A percentile compares a stretch with the other conserved stretches of the same genome.
phyloP scores from a whole-genome alignment of 441 rosid genomes.

The Oxalis stricta region DNA sequence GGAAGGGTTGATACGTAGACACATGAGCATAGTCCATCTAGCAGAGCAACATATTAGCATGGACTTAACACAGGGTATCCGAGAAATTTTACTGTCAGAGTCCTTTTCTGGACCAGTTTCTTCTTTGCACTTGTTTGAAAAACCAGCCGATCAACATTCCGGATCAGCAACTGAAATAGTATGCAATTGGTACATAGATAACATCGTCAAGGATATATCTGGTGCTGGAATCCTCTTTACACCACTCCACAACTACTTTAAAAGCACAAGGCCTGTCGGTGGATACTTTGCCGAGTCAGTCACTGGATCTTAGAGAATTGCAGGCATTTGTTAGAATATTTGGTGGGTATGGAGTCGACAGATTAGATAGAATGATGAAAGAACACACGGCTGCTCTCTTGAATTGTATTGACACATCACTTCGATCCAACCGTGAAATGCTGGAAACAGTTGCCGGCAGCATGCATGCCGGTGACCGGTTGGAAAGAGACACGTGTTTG shows the following conservation, averaged over 20 bases:
- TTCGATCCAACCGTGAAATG: slow-evolving; percentile 79
- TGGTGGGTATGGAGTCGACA: slow-evolving; percentile 94
- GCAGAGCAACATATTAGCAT: slow-evolving; percentile 99
- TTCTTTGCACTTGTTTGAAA: slow-evolving; percentile 68
- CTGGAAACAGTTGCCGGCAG: slow-evolving; percentile 80
- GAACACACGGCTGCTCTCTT: slow-evolving; percentile 92
- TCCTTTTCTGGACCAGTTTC: slow-evolving; percentile 88
- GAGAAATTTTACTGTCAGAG: slow-evolving; percentile 82
- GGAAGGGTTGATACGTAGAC: slow-evolving; percentile 76
- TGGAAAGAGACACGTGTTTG: slow-evolving; percentile 61
- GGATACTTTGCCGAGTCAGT: slow-evolving; percentile 99
- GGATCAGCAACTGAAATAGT: slow-evolving; percentile 89
- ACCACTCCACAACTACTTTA: slow-evolving; percentile 83
- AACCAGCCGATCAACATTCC: slow-evolving; percentile 54
- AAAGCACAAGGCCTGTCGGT: slow-evolving; percentile 96
- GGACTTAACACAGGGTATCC: slow-evolving; percentile 92
- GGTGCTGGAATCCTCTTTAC: slow-evolving; percentile 94
- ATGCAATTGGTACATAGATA: slow-evolving; percentile 98
- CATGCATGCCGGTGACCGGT: slow-evolving; percentile 93
- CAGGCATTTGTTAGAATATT: slow-evolving; percentile 81
- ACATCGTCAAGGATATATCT: slow-evolving; percentile 86
- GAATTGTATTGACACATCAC: slow-evolving; percentile 88
- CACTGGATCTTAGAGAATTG: slow-evolving; percentile 74
- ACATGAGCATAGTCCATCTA: slow-evolving; percentile 78
- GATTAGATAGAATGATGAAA: slow-evolving; percentile 87